These are phyloP conservation scores for Saposhnikovia divaricata DNA, from an alignment of 129 eudicot species.

Conservation along the genomic window DNA sequence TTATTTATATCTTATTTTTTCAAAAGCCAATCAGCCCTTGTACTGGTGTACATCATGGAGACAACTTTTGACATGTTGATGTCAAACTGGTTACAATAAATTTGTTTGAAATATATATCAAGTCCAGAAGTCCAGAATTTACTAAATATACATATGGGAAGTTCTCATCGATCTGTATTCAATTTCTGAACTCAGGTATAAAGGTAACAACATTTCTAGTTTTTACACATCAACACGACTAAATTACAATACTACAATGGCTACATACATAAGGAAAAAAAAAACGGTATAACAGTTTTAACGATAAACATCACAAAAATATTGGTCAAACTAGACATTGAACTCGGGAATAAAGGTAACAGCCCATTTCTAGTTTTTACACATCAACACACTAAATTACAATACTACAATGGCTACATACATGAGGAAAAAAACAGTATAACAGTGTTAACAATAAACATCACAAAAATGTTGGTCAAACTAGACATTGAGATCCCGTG, in stretches of 20 bases:
- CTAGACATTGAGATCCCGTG: no score
- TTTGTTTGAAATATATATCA: no score
- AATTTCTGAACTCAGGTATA: background rate
- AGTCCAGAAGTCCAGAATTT: no score
- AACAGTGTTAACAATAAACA: constrained; percentile 6
- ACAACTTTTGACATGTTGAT: no score
- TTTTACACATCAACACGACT: constrained; percentile 15
- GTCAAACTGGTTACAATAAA: no score
- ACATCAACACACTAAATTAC: no score
- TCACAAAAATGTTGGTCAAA: background rate
- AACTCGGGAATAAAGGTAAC: no score
- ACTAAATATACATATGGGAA: background rate
- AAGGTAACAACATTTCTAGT: background rate
- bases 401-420: constrained; percentile 1
- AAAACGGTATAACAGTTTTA: background rate
- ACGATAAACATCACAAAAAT: background rate
- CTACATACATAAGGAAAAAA: constrained; percentile 16
- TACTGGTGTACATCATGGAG: no score
- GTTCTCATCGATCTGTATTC: background rate
- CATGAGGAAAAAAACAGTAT: constrained; percentile 2
- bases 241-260: constrained; percentile 19
- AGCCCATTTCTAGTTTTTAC: no score
- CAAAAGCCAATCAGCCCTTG: no score
- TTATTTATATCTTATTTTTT: no score
- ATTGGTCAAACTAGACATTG: no score